Evolutionary conservation across 306 rosid species (phyloP).

Genomic region (Rosa persica): DNA sequence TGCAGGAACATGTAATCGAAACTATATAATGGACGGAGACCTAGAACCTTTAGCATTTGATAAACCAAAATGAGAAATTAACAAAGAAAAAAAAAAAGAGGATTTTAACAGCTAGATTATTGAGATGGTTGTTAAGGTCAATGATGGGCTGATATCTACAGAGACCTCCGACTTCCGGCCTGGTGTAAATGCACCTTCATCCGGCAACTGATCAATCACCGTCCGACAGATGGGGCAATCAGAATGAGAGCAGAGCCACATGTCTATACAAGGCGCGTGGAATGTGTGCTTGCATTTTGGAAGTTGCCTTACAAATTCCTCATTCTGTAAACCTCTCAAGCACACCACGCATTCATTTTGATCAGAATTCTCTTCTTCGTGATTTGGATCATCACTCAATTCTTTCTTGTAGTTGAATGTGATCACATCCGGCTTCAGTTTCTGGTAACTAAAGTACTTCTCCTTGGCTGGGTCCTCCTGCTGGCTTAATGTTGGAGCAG

Average conservation of each 20-base stretch:
- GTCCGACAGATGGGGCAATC: constrained; percentile 25
- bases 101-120: neutral
- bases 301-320: constrained; percentile 18
- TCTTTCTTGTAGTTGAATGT: constrained; percentile 21
- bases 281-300: constrained; percentile 33
- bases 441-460: neutral
- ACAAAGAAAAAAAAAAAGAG: neutral
- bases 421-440: constrained; percentile 9
- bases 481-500: neutral
- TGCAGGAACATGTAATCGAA: neutral
- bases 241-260: constrained; percentile 25
- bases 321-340: constrained; percentile 22
- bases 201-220: neutral
- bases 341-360: constrained; percentile 20
- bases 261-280: constrained; percentile 26
- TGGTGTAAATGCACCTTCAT: neutral
- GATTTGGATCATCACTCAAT: neutral
- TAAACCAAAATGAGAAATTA: no score
- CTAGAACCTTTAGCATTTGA: neutral
- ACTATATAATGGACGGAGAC: no score
- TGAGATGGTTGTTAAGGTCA: neutral
- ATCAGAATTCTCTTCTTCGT: neutral
- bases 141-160: constrained; percentile 6
- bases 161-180: constrained; percentile 9
- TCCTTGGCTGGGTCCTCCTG: constrained; percentile 3